Percentiles rank a stretch among this genome's conserved stretches.
These are phyloP conservation scores for Pyrenophora graminea DNA, from an alignment of 2,329 filamentous ascomycete genomes.

Conservation along the genomic window DNA sequence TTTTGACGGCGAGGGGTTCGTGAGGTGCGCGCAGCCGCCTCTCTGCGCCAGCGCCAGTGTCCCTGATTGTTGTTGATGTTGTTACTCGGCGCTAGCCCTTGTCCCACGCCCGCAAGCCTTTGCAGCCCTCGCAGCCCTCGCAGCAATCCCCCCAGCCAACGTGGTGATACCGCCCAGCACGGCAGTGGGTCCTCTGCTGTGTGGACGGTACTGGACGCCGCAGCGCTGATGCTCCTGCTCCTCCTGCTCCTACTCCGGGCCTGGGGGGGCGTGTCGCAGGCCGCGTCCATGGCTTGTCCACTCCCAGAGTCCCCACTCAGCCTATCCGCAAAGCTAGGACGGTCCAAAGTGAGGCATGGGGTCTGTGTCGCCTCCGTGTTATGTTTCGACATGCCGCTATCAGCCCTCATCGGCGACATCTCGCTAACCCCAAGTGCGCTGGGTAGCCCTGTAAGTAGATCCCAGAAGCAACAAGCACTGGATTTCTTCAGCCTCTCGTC, in stretches of 20 bases:
- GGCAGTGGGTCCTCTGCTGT: conserved; percentile 19
- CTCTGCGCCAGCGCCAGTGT: conserved; percentile 6
- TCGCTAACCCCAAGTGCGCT: conserved; percentile 37
- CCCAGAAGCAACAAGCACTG: conserved; percentile 39
- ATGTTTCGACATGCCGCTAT: conserved; percentile 40
- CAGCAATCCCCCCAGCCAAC: conserved; percentile 1
- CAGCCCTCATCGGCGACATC: conserved; percentile 39
- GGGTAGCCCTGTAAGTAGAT: conserved; percentile 40
- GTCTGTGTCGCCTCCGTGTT: conserved; percentile 37
- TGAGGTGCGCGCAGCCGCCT: conserved; percentile 17
- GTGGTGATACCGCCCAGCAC: conserved; percentile 28
- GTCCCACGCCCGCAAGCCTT: conserved; percentile 6
- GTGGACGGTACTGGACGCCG: too few relatives aligned
- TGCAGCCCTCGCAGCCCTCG: background rate
- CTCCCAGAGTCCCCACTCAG: too few relatives aligned
- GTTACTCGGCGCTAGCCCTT: conserved; percentile 31
- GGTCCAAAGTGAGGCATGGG: conserved; percentile 30
- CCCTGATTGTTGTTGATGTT: conserved; percentile 33
- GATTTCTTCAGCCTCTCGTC: conserved; percentile 40
- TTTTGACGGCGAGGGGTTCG: conserved; percentile 30
- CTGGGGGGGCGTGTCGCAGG: background rate
- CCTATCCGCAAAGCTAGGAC: conserved; percentile 20
- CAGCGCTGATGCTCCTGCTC: background rate
- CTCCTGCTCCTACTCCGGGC: background rate
- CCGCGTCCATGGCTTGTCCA: too few relatives aligned